These are phyloP conservation scores for Zoysia pacifica DNA, from an alignment of 176 grass and related monocot species.

Conservation along the genomic window DNA sequence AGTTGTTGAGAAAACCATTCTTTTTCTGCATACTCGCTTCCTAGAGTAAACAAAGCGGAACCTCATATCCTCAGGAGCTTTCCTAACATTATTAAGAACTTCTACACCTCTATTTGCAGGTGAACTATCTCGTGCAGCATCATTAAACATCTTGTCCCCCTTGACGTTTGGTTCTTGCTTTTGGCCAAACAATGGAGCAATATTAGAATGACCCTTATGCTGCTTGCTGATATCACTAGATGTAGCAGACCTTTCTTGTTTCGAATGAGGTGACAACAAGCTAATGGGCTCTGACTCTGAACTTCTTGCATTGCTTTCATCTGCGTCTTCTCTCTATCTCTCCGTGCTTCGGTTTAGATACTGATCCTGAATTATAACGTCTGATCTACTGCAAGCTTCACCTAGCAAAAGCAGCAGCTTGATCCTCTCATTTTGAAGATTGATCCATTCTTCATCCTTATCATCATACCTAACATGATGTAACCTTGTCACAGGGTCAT, in stretches of 20 bases:
- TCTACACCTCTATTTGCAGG: not conserved
- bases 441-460: conserved; percentile 96
- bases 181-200: conserved; percentile 9
- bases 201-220: conserved; percentile 29
- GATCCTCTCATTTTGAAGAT: conserved; percentile 94
- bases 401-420: conserved; percentile 86
- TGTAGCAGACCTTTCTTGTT: conserved; percentile 46
- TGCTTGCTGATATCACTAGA: conserved; percentile 49
- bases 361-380: conserved; percentile 44
- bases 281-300: conserved; percentile 64
- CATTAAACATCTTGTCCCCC: conserved; percentile 32
- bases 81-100: not conserved
- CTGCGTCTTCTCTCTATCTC: conserved; percentile 41
- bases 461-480: conserved; percentile 96
- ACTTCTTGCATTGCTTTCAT: conserved; percentile 47
- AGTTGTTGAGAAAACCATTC: conserved; percentile 41
- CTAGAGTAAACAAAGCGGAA: conserved; percentile 81
- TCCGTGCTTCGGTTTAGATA: conserved; percentile 39
- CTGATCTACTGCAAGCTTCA: conserved; percentile 63
- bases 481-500: conserved; percentile 73
- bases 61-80: conserved; percentile 32
- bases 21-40: conserved; percentile 65
- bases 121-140: conserved; percentile 23
- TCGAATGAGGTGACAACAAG: conserved; percentile 57
- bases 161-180: conserved; percentile 18